Evolutionary conservation across 2,329 filamentous ascomycete species (phyloP).

Genomic region (Colletotrichum eremochloae): DNA sequence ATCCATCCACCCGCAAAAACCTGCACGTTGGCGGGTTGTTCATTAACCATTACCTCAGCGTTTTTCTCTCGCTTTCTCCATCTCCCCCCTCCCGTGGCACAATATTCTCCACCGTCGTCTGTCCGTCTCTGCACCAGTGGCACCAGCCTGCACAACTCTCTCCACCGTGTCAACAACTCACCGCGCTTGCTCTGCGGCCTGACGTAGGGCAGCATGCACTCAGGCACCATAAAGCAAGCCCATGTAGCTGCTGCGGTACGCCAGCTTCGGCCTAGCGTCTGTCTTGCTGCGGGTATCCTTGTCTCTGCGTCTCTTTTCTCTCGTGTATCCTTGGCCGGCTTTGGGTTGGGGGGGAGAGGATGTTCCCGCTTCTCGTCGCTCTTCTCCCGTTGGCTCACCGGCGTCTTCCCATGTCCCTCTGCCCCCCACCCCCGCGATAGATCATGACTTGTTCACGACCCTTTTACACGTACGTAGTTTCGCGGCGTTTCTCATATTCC

Average conservation of each 20-base stretch:
- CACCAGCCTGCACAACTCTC: neutral
- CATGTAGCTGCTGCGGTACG: slow-evolving; percentile 18
- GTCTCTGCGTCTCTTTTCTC: neutral
- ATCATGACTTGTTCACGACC: neutral
- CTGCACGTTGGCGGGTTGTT: neutral
- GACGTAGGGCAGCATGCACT: neutral
- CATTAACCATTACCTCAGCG: slow-evolving; percentile 24
- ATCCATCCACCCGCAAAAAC: neutral
- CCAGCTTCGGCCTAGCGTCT: slow-evolving; percentile 27
- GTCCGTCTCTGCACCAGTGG: neutral
- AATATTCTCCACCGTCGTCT: slow-evolving; percentile 11
- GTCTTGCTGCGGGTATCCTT: slow-evolving; percentile 1
- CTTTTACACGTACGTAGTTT: too few relatives aligned
- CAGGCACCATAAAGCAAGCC: neutral
- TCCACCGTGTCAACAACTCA: neutral
- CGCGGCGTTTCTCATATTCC: neutral
- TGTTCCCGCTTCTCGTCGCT: slow-evolving; percentile 7
- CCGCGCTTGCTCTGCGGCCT: slow-evolving; percentile 15
- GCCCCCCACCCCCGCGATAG: slow-evolving; percentile 39
- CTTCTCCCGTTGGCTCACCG: slow-evolving; percentile 11
- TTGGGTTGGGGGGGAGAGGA: neutral
- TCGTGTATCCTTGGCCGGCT: too few relatives aligned
- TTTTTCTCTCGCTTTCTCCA: slow-evolving; percentile 7
- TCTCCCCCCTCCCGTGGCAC: neutral
- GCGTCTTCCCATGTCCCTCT: neutral